A percentile compares a stretch with the other conserved stretches of the same genome.
phyloP scores from a whole-genome alignment of 495 filamentous ascomycete genomes.

The Xylaria bambusicola region DNA sequence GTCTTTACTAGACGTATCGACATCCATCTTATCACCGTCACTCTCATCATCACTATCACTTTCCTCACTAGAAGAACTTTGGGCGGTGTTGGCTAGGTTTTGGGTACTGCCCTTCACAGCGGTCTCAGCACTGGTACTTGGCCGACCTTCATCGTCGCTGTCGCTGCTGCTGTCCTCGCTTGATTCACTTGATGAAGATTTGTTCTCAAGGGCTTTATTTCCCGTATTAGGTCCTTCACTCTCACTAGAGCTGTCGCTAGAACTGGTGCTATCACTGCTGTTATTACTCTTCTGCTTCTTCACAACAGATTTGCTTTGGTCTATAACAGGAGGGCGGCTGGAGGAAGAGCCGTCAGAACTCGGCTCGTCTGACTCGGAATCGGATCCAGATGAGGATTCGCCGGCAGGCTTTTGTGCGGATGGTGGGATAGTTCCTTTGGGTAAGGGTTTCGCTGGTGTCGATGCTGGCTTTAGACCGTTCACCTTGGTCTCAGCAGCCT shows the following conservation, averaged over 20 bases:
- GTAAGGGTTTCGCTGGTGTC: constrained; percentile 15
- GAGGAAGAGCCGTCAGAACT: constrained; percentile 24
- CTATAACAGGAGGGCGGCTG: constrained; percentile 4
- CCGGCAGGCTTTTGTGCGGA: constrained; percentile 6
- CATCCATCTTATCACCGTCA: constrained; percentile 23
- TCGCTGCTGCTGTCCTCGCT: constrained; percentile 20
- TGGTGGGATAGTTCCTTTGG: constrained; percentile 10
- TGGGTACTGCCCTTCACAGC: neutral
- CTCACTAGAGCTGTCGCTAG: constrained; percentile 19
- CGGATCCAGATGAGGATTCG: constrained; percentile 21
- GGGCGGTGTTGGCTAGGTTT: neutral
- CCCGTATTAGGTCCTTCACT: constrained; percentile 11
- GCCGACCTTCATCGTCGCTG: constrained; percentile 17
- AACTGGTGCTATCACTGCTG: constrained; percentile 33
- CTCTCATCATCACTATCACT: constrained; percentile 32
- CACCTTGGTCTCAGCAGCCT: constrained; percentile 16
- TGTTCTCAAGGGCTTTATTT: no score
- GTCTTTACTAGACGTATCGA: constrained; percentile 32
- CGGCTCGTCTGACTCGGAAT: constrained; percentile 31
- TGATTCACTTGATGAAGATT: constrained; percentile 8
- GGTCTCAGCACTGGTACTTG: constrained; percentile 5
- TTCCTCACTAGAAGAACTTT: constrained; percentile 19
- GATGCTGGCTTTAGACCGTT: constrained; percentile 15
- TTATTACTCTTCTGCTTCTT: constrained; percentile 17
- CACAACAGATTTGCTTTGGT: constrained; percentile 6